phyloP scores from a whole-genome alignment of 805 yeast genomes.

The Kazachstania martiniae region DNA sequence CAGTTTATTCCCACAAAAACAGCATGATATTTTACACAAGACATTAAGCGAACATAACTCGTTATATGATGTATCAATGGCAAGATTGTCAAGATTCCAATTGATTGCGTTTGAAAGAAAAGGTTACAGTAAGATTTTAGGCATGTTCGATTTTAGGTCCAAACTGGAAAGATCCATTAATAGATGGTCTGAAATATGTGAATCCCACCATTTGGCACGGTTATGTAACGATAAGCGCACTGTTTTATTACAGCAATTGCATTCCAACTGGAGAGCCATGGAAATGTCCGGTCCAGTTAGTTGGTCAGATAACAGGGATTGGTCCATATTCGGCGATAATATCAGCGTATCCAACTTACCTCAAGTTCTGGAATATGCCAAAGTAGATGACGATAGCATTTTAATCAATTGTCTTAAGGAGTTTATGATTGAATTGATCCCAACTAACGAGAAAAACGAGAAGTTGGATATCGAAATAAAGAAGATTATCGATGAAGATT shows the following conservation, averaged over 20 bases:
- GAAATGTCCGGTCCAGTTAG: constrained; percentile 9
- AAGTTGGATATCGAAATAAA: background rate
- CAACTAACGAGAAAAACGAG: constrained; percentile 1
- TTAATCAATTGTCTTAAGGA: constrained; percentile 11
- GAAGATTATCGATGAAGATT: background rate
- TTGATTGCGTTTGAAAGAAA: constrained; percentile 45
- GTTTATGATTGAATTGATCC: constrained; percentile 14
- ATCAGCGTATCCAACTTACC: constrained; percentile 6
- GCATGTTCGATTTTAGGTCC: constrained; percentile 51
- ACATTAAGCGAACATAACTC: constrained; percentile 31
- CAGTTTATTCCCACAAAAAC: constrained; percentile 34
- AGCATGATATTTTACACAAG: constrained; percentile 17
- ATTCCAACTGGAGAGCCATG: constrained; percentile 24
- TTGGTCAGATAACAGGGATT: constrained; percentile 21
- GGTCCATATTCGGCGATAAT: constrained; percentile 12
- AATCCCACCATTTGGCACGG: constrained; percentile 18
- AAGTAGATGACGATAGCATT: constrained; percentile 9
- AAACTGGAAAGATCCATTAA: constrained; percentile 42
- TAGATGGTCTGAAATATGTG: constrained; percentile 25
- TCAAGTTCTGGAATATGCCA: constrained; percentile 7
- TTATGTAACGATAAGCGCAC: constrained; percentile 24
- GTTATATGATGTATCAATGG: constrained; percentile 43
- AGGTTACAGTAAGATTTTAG: constrained; percentile 55
- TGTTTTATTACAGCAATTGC: constrained; percentile 9
- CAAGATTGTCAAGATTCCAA: constrained; percentile 40